phyloP scores from a whole-genome alignment of 139 green algal genomes.

The Edaphochlamys debaryana region DNA sequence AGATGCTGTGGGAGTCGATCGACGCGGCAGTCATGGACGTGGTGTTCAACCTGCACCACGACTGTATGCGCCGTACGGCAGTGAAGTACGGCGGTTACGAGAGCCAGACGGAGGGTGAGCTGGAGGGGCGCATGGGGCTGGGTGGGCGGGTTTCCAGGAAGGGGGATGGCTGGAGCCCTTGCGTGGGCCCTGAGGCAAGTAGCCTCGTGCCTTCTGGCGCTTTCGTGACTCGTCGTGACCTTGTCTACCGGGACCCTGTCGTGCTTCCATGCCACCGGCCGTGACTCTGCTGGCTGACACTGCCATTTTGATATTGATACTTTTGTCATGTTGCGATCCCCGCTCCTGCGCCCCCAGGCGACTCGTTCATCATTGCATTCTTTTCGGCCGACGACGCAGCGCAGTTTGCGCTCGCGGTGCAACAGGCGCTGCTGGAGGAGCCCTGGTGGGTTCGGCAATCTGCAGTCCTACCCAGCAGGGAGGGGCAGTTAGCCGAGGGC shows the following conservation, averaged over 20 bases:
- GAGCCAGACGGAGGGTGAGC: slow-evolving; percentile 25
- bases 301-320: too few relatives aligned
- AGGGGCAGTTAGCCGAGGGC: too few relatives aligned
- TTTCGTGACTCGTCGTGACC: too few relatives aligned
- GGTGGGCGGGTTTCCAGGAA: too few relatives aligned
- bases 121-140: not conserved
- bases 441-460: slow-evolving; percentile 22
- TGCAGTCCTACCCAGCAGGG: too few relatives aligned
- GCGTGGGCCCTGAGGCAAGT: too few relatives aligned
- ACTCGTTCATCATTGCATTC: slow-evolving; percentile 65
- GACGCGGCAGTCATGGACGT: slow-evolving; percentile 23
- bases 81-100: slow-evolving; percentile 25
- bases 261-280: too few relatives aligned
- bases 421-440: slow-evolving; percentile 41
- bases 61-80: slow-evolving; percentile 35
- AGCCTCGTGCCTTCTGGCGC: not conserved
- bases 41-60: slow-evolving; percentile 45
- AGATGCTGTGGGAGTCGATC: slow-evolving; percentile 36
- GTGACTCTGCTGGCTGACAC: too few relatives aligned
- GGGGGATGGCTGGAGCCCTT: too few relatives aligned
- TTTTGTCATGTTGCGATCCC: too few relatives aligned
- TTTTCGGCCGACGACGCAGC: slow-evolving; percentile 52
- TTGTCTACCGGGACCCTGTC: too few relatives aligned
- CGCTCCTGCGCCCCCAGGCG: slow-evolving; percentile 14
- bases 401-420: slow-evolving; percentile 38